Base-by-base conservation (phyloP, 768 basidiomycete species). In the Russula sp. region DNA sequence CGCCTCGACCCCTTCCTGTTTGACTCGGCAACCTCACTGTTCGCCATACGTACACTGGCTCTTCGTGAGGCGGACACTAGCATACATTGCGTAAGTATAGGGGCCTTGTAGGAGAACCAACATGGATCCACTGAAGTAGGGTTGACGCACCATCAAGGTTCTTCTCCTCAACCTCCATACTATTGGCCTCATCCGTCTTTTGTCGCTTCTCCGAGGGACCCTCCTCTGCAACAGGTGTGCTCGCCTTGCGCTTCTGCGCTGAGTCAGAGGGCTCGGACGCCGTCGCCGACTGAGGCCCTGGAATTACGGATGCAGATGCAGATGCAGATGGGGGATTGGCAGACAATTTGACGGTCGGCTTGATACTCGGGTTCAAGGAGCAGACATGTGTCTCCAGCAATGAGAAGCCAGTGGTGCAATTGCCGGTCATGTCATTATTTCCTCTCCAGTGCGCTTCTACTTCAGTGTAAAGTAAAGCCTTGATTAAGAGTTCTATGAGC, bases 381-480 rank as follows among this genome's bases (percentile, higher is more conserved):
- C 90, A 93, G 25, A 82, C 76, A 68, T 93, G 90, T 3, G 75
- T 80, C 60, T 88, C 85, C 34, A 93, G 77, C n/a, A 93, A 75
- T 18, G 87, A 85, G 75, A 93, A 92, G 11, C 78, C 72, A 38
- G 79, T 76, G 69, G 82, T 85, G 79, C 91, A 93, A 67, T 81
- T 83, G 48, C 75, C 77, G 7, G 82, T 79, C 61, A 87, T 74
- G 39, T 77, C 75, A 69, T 83, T 64, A 29, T 52, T 83, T 9
- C 79, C 79, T 63, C 83, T 81, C 85, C 88, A 93, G 68, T 93
- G 91, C 7, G 85, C 80, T 76, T 93, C 91, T 56, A 88, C 88
- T 74, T 93, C 91, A 20, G 80, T 77, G 66, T 90, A 93, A 10
- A 93, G 80, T 18, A 93, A 75, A 4, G 91, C 84, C 73, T 90